Evolutionary conservation across 176 grass and related monocot species (phyloP).

Genomic region (Eleusine indica): DNA sequence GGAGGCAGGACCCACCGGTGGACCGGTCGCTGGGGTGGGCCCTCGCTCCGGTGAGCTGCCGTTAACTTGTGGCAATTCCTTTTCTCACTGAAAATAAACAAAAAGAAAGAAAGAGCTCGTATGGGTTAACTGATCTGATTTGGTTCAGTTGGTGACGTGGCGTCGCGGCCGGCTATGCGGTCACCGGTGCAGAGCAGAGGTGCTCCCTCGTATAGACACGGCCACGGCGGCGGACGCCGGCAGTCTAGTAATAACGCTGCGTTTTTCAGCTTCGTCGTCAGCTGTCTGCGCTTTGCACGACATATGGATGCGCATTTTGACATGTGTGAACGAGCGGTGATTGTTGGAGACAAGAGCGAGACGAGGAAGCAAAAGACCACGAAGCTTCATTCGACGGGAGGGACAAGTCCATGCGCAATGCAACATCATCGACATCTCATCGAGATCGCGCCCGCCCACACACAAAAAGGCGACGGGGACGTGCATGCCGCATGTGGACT

Average conservation of each 20-base stretch:
- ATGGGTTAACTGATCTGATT: neutral
- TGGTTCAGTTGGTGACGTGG: neutral
- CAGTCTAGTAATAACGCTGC: neutral
- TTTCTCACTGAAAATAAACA: neutral
- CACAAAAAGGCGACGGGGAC: slow-evolving; percentile 33
- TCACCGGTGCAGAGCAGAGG: neutral
- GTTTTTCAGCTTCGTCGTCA: neutral
- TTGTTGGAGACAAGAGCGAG: too few species aligned
- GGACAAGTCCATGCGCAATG: neutral
- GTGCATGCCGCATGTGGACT: neutral
- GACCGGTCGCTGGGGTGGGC: slow-evolving; percentile 13
- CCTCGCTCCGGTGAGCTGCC: neutral
- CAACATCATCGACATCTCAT: neutral
- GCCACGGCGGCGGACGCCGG: too few species aligned
- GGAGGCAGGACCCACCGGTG: slow-evolving; percentile 18
- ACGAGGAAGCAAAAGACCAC: neutral
- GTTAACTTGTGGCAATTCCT: slow-evolving; percentile 8
- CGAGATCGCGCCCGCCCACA: neutral
- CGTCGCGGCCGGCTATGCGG: neutral
- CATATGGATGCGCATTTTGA: neutral
- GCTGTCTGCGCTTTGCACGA: slow-evolving; percentile 36
- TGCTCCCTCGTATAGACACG: too few species aligned
- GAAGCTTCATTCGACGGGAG: slow-evolving; percentile 8
- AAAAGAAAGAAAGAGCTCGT: too few species aligned
- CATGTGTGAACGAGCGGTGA: slow-evolving; percentile 15